Evolutionary conservation across 768 basidiomycete species (phyloP).

Genomic region (Russula lepida): DNA sequence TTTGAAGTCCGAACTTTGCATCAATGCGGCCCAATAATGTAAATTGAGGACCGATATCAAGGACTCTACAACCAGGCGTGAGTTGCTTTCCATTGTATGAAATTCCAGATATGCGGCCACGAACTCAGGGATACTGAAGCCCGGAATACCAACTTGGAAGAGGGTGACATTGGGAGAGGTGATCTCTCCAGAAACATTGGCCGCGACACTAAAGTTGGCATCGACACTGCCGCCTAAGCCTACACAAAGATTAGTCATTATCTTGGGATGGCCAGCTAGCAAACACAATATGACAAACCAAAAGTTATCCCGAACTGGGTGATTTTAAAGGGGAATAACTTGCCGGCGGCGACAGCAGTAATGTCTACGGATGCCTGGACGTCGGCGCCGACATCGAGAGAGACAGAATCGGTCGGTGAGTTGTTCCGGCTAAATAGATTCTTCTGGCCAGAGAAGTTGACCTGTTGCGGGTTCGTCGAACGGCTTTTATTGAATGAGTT

Average conservation of each 20-base stretch:
- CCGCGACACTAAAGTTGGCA: background rate
- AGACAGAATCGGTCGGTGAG: background rate
- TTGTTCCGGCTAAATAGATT: background rate
- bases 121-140: background rate
- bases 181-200: background rate
- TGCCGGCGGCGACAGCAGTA: constrained; percentile 5
- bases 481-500: background rate
- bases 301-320: constrained; percentile 1
- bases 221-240: background rate
- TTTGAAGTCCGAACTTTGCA: background rate
- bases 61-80: background rate
- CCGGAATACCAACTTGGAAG: background rate
- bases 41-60: background rate
- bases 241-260: background rate
- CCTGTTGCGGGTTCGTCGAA: background rate
- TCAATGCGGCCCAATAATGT: background rate
- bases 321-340: background rate
- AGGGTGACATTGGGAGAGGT: background rate
- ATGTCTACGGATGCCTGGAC: background rate
- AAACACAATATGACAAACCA: background rate
- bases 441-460: background rate
- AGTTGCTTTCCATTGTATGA: background rate
- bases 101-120: background rate
- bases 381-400: background rate
- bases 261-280: background rate